phyloP scores from a whole-genome alignment of 2,329 filamentous ascomycete species.

The Fonsecaea pedrosoi region DNA sequence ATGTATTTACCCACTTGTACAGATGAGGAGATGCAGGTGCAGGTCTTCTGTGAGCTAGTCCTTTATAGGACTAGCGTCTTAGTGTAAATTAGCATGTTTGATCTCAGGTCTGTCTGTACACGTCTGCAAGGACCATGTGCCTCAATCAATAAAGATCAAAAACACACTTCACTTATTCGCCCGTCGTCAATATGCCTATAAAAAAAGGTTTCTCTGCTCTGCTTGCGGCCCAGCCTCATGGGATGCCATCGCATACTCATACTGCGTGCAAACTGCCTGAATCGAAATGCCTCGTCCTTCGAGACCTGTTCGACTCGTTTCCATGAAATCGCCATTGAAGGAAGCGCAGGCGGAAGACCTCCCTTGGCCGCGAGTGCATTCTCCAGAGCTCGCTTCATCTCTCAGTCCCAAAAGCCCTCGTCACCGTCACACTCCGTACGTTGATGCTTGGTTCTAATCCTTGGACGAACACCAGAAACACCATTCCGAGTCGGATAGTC shows the following conservation, averaged over 20 bases:
- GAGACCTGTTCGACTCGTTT: too few species aligned
- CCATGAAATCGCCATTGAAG: too few species aligned
- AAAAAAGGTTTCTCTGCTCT: not conserved
- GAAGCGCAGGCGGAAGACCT: too few species aligned
- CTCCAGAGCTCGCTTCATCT: constrained; percentile 8
- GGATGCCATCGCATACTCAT: too few species aligned
- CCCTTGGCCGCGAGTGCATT: not conserved
- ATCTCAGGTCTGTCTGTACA: not conserved
- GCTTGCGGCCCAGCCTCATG: too few species aligned
- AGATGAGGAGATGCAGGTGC: too few species aligned
- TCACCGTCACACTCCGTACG: not conserved
- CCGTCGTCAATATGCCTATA: not conserved
- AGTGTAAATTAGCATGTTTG: too few species aligned
- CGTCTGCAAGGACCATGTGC: not conserved
- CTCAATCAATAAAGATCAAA: not conserved
- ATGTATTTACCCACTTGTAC: too few species aligned
- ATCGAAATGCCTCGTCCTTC: too few species aligned
- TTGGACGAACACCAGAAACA: not conserved
- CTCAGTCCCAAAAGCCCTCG: not conserved
- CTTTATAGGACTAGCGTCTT: not conserved
- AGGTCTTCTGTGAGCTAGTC: not conserved
- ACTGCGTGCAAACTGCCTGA: too few species aligned
- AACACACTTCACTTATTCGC: too few species aligned
- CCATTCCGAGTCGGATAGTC: not conserved
- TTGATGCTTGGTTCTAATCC: not conserved